Base-by-base conservation (phyloP, 2,329 filamentous ascomycete genomes). In the Rhynchosporium agropyri region DNA sequence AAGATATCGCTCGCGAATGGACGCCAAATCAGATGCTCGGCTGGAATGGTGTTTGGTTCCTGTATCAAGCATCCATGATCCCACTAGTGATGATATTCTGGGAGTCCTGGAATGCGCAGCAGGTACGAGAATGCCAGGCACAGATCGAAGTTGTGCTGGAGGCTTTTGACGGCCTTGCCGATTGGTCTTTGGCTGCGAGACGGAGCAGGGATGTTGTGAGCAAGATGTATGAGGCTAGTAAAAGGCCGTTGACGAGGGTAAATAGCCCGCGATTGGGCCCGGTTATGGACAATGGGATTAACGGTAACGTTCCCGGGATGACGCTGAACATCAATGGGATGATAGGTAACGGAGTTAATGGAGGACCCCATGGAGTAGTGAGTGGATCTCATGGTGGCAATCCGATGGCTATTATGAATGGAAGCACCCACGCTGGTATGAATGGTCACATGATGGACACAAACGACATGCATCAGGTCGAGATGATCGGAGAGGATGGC, bases 11-110 rank as follows among this genome's bases (percentile, higher is more conserved):
- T 10, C 79, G 81, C 28, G 88, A 89, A 66, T 91, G 89, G 78
- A 84, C 84, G 51, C 83, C 86, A 51, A 90, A 91, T 72, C 85
- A 92, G 72, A 90, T 93, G 77, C 86, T 85, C 0, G 89, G 89
- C 8, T 93, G 89, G 90, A 91, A 91, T 73, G 90, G 88, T 0
- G 89, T 90, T 2, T 92, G 89, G 89, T 89, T 92, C 76, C 83
- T 91, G 63, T 93, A 91, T 76, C 90, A 93, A 74, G 89, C 90
- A 0, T 86, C 85, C 66, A 90, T 93, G 87, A 86, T 93, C 8
- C 90, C 90, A 0, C 81, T 94, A 1, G 83, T 94, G 10, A 89
- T 85, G 28, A 79, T 93, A 12, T 91, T 92, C 74, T 89, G 85
- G 79, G 87, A 91, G 72, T 80, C 62, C 5, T 71, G 69, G 69